A percentile compares a stretch with the other conserved stretches of the same genome.
phyloP scores from a whole-genome alignment of 257 asterid species.

The Linderniella brevidens region DNA sequence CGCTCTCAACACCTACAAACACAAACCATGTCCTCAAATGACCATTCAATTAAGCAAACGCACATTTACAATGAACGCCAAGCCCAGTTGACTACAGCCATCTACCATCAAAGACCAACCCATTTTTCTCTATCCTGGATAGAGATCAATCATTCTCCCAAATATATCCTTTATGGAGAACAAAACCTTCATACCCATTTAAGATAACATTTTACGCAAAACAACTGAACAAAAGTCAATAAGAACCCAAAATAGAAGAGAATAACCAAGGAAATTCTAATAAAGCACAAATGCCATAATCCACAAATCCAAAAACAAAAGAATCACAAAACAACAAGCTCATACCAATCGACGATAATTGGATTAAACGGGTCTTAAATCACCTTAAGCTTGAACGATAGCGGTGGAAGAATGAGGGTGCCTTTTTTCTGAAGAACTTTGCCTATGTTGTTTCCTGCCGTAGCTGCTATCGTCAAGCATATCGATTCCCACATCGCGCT shows the following conservation, averaged over 20 bases:
- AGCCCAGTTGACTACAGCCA: not conserved
- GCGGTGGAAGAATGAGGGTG: slow-evolving; percentile 95
- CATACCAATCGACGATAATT: not conserved
- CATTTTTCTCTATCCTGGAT: too few species aligned
- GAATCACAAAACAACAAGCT: not conserved
- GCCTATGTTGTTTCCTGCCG: slow-evolving; percentile 98
- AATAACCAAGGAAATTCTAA: too few species aligned
- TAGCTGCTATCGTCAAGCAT: slow-evolving; percentile 80
- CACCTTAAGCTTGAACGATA: slow-evolving; percentile 95
- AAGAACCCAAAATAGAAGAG: too few species aligned
- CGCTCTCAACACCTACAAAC: slow-evolving; percentile 69
- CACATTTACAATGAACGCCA: not conserved
- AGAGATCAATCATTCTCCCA: too few species aligned
- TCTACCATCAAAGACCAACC: slow-evolving; percentile 1
- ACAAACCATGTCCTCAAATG: not conserved
- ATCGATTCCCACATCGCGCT: slow-evolving; percentile 79
- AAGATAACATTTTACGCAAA: too few species aligned
- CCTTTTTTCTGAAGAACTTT: slow-evolving; percentile 97
- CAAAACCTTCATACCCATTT: not conserved
- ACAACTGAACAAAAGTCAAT: too few species aligned
- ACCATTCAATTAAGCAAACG: not conserved
- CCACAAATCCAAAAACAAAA: not conserved
- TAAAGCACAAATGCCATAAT: too few species aligned
- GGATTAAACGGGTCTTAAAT: not conserved
- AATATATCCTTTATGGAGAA: not conserved